Evolutionary conservation across 2,329 filamentous ascomycete species (phyloP).

Genomic region (Trichoderma pleuroti): DNA sequence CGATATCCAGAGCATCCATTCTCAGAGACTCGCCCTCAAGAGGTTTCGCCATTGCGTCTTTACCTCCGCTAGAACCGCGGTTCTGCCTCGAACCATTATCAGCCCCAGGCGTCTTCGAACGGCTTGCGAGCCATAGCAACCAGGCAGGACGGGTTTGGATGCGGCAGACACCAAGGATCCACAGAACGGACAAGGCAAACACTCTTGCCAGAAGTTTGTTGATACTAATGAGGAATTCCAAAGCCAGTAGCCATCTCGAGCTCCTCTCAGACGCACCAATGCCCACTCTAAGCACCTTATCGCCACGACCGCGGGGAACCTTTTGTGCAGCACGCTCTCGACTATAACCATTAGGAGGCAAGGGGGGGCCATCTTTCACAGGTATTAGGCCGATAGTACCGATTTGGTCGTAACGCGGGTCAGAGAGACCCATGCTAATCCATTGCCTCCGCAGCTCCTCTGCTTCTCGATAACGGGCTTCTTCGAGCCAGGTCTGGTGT

Average conservation of each 20-base stretch:
- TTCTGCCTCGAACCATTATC: not conserved
- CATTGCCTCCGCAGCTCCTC: slow-evolving; percentile 56
- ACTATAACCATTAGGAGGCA: slow-evolving; percentile 58
- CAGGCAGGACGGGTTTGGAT: slow-evolving; percentile 42
- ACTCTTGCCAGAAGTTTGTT: slow-evolving; percentile 41
- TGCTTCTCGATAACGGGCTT: slow-evolving; percentile 76
- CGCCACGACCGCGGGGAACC: slow-evolving; percentile 44
- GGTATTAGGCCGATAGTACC: slow-evolving; percentile 55
- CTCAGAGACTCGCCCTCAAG: not conserved
- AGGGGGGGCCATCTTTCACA: slow-evolving; percentile 44
- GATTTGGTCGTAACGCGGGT: slow-evolving; percentile 49
- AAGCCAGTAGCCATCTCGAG: slow-evolving; percentile 71
- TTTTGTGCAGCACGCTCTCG: slow-evolving; percentile 66
- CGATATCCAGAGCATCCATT: slow-evolving; percentile 60
- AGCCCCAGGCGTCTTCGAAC: slow-evolving; percentile 31
- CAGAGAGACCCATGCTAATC: slow-evolving; percentile 44
- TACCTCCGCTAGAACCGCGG: not conserved
- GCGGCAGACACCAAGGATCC: slow-evolving; percentile 54
- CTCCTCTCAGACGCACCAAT: slow-evolving; percentile 77
- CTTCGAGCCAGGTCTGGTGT: slow-evolving; percentile 85
- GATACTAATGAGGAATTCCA: slow-evolving; percentile 74
- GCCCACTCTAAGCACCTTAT: slow-evolving; percentile 54
- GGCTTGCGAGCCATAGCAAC: slow-evolving; percentile 53
- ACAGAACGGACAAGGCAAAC: slow-evolving; percentile 39
- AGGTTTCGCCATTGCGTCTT: not conserved